These are phyloP conservation scores for Middelhovenomyces tepae DNA, from an alignment of 805 yeast species.

Conservation along the genomic window DNA sequence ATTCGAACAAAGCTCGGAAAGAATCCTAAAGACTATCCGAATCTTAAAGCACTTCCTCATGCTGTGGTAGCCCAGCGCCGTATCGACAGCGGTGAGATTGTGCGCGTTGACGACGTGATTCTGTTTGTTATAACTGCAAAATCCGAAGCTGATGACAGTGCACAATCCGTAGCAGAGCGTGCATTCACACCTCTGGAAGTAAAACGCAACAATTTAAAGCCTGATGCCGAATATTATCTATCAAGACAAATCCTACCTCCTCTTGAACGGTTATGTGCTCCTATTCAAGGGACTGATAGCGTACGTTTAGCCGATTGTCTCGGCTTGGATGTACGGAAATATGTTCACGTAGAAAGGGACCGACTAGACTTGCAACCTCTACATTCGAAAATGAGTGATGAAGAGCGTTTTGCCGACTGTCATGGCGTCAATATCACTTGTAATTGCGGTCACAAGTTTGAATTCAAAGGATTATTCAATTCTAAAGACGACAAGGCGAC, in stretches of 20 bases:
- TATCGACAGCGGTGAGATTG: slow-evolving; percentile 72
- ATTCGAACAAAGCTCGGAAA: slow-evolving; percentile 86
- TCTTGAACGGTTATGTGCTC: slow-evolving; percentile 74
- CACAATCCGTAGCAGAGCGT: slow-evolving; percentile 48
- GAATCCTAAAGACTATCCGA: slow-evolving; percentile 78
- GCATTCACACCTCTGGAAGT: slow-evolving; percentile 79
- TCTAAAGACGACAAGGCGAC: slow-evolving; percentile 42
- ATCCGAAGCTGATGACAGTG: slow-evolving; percentile 31
- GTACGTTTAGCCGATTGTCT: slow-evolving; percentile 66
- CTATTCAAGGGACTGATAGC: slow-evolving; percentile 79
- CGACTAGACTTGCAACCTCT: slow-evolving; percentile 47
- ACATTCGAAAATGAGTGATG: slow-evolving; percentile 72
- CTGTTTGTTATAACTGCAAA: slow-evolving; percentile 69
- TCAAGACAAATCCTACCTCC: slow-evolving; percentile 89
- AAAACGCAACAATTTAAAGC: slow-evolving; percentile 38
- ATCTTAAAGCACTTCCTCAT: slow-evolving; percentile 74
- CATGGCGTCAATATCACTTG: slow-evolving; percentile 51
- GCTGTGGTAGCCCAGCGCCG: slow-evolving; percentile 85
- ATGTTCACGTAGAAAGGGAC: slow-evolving; percentile 21
- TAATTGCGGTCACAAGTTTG: slow-evolving; percentile 50
- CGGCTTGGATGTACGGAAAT: slow-evolving; percentile 67
- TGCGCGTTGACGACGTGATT: slow-evolving; percentile 83
- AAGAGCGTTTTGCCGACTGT: slow-evolving; percentile 69
- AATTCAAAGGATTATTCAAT: slow-evolving; percentile 70
- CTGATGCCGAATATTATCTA: slow-evolving; percentile 73